These are phyloP conservation scores for Cryptosporidium tyzzeri DNA, from an alignment of 169 alveolate genomes.

Conservation along the genomic window DNA sequence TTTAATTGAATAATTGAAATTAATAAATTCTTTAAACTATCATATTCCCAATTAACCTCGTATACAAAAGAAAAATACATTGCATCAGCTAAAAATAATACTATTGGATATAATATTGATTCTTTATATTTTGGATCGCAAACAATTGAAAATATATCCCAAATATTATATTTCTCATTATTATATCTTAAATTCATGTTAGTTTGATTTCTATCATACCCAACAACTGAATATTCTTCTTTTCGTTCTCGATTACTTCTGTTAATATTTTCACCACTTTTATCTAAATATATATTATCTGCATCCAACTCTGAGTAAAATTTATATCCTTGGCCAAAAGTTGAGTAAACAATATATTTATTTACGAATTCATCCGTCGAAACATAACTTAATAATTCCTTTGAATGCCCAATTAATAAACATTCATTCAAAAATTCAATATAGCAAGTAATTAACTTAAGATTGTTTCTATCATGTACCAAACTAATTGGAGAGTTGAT, in stretches of 20 bases:
- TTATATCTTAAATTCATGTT: background rate
- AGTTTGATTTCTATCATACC: background rate
- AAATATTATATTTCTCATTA: conserved; percentile 25
- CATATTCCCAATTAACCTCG: conserved; percentile 46
- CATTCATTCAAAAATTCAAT: conserved; percentile 71
- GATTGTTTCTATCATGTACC: conserved; percentile 48
- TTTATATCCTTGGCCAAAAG: conserved; percentile 63
- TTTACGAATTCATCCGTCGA: conserved; percentile 26
- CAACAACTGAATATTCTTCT: conserved; percentile 40
- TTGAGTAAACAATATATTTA: conserved; percentile 3
- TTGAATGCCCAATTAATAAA: conserved; percentile 71
- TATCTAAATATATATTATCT: conserved; percentile 52
- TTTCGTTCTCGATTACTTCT: conserved; percentile 1
- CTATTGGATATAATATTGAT: conserved; percentile 40
- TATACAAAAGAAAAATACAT: conserved; percentile 65
- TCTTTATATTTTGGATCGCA: conserved; percentile 71
- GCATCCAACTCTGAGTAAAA: conserved; percentile 51
- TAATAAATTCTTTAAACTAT: conserved; percentile 42
- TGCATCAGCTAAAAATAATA: conserved; percentile 44
- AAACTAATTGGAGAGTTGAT: conserved; percentile 38
- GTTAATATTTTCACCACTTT: conserved; percentile 11
- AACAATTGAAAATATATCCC: conserved; percentile 54
- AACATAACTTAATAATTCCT: conserved; percentile 17
- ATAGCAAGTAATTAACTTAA: conserved; percentile 45
- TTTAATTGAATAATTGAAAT: conserved; percentile 19